phyloP scores from a whole-genome alignment of 2,329 filamentous ascomycete genomes.

The Fusarium musae region DNA sequence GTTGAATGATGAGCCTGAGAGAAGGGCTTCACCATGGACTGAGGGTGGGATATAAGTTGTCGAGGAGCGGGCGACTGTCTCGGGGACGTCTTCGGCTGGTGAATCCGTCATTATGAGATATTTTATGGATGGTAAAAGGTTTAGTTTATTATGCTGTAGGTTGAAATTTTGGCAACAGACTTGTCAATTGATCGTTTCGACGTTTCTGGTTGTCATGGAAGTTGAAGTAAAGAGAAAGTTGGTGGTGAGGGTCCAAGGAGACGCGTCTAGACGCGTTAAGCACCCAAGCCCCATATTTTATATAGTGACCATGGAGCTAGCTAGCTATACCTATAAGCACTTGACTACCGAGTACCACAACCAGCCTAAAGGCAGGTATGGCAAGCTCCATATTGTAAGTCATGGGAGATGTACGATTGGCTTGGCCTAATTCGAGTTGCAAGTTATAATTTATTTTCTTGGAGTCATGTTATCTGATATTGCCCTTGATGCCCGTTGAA shows the following conservation, averaged over 20 bases:
- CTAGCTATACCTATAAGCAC: no score
- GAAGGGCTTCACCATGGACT: slow-evolving; percentile 65
- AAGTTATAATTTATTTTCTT: neutral
- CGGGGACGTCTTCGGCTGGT: slow-evolving; percentile 49
- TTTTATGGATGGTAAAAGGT: neutral
- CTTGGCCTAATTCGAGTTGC: no score
- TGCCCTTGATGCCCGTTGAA: neutral
- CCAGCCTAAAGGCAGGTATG: neutral
- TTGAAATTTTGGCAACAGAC: neutral
- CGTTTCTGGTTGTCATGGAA: neutral
- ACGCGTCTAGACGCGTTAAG: slow-evolving; percentile 40
- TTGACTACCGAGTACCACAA: neutral
- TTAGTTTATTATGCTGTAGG: neutral
- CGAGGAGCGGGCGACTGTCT: slow-evolving; percentile 17
- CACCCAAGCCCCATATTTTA: slow-evolving; percentile 16
- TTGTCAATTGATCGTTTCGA: neutral
- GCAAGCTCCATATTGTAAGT: neutral
- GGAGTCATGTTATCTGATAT: neutral
- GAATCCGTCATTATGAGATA: slow-evolving; percentile 53
- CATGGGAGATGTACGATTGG: neutral
- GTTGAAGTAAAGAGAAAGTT: neutral
- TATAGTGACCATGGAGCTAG: neutral
- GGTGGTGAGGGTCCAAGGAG: slow-evolving; percentile 6
- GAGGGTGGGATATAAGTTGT: slow-evolving; percentile 74
- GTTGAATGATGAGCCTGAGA: slow-evolving; percentile 74